Percentiles rank a stretch among this genome's conserved stretches.
Evolutionary conservation across 2,329 filamentous ascomycete species (phyloP).

Genomic region (Penicillium oxalicum): DNA sequence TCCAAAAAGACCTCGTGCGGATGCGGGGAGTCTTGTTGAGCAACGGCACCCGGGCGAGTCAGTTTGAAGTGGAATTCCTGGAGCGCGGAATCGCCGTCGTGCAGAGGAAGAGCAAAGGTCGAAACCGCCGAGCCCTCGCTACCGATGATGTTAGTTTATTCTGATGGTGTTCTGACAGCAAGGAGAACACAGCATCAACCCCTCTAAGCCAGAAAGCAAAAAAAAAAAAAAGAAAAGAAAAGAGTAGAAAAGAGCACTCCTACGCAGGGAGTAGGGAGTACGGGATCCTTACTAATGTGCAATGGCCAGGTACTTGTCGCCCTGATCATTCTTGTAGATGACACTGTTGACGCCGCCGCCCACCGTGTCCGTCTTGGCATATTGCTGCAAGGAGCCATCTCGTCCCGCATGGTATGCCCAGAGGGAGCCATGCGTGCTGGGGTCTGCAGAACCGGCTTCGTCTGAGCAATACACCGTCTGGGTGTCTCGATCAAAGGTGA

Average conservation of each 20-base stretch:
- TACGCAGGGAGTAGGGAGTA: too few species aligned
- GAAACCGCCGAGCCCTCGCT: slow-evolving; percentile 30
- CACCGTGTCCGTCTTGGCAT: slow-evolving; percentile 19
- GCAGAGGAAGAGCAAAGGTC: slow-evolving; percentile 28
- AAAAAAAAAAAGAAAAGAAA: slow-evolving; percentile 1
- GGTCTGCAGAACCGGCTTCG: slow-evolving; percentile 23
- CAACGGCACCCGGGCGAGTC: slow-evolving; percentile 30
- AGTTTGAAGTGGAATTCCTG: slow-evolving; percentile 42
- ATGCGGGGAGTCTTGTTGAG: slow-evolving; percentile 54
- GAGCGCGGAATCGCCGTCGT: slow-evolving; percentile 11
- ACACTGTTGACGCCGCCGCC: slow-evolving; percentile 32
- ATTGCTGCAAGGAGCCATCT: slow-evolving; percentile 18
- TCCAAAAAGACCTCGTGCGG: slow-evolving; percentile 62
- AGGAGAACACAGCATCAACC: too few species aligned
- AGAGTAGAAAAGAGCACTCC: too few species aligned
- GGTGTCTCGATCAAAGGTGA: slow-evolving; percentile 25
- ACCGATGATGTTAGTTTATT: slow-evolving; percentile 4
- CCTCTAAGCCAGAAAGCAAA: too few species aligned
- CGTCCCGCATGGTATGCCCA: slow-evolving; percentile 18
- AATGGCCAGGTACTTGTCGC: slow-evolving; percentile 28
- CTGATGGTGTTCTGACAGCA: too few species aligned
- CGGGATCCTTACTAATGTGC: slow-evolving; percentile 32
- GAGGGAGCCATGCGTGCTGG: slow-evolving; percentile 25
- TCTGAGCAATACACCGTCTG: slow-evolving; percentile 33
- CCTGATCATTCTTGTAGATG: slow-evolving; percentile 23